phyloP scores from a whole-genome alignment of 2,329 filamentous ascomycete genomes.

The Diaporthe vaccinii region DNA sequence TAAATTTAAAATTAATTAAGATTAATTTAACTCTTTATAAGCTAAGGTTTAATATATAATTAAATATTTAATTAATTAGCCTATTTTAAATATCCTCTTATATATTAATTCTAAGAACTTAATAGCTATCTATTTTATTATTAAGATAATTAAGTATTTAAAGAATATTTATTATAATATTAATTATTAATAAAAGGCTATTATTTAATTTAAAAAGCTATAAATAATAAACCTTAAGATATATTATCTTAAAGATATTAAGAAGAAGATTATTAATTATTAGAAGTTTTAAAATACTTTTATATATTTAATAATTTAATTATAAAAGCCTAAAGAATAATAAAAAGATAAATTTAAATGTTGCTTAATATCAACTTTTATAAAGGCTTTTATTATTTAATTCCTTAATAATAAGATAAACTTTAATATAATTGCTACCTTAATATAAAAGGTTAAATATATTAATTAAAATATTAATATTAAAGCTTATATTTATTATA shows the following conservation, averaged over 20 bases:
- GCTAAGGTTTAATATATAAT: neutral
- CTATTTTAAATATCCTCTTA: neutral
- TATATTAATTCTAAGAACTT: neutral
- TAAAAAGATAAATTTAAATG: neutral
- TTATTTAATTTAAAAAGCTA: neutral
- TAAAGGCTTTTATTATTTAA: neutral
- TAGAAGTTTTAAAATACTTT: neutral
- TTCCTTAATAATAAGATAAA: neutral
- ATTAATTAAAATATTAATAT: neutral
- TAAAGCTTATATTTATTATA: neutral
- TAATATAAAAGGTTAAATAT: neutral
- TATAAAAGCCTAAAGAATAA: neutral
- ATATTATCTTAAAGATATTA: neutral
- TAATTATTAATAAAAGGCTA: neutral
- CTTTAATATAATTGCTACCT: neutral
- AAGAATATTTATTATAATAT: neutral
- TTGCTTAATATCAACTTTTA: neutral
- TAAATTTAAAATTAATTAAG: neutral
- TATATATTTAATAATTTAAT: neutral
- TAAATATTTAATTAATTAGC: neutral
- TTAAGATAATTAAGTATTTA: neutral
- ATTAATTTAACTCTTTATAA: neutral
- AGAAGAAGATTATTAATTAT: neutral
- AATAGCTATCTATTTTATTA: neutral
- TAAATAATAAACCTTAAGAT: neutral